Evolutionary conservation across 371 early-diverging fungal species (phyloP).

Genomic region (Actinomortierella wolfii): DNA sequence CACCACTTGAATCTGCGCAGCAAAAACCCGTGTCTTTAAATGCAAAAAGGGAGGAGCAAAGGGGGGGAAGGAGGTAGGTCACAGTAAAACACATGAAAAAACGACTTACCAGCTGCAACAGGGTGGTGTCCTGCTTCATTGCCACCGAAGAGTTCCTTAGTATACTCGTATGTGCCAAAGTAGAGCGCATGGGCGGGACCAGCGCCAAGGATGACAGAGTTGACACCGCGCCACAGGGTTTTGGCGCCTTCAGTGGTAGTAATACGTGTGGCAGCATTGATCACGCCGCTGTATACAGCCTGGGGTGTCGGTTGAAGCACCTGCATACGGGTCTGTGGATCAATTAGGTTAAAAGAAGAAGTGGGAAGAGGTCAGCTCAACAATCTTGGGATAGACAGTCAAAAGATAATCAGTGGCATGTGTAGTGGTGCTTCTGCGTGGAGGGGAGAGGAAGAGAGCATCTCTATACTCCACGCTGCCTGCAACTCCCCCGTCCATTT

Average conservation of each 20-base stretch:
- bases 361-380: neutral
- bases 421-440: no score
- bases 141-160: constrained; percentile 75
- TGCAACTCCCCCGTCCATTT: no score
- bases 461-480: no score
- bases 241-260: constrained; percentile 72
- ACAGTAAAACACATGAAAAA: neutral
- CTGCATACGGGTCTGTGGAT: constrained; percentile 88
- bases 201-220: constrained; percentile 90
- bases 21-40: no score
- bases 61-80: neutral
- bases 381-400: no score
- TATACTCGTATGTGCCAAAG: constrained; percentile 93
- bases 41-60: constrained; percentile 3
- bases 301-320: constrained; percentile 62
- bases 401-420: no score
- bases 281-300: constrained; percentile 66
- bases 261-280: constrained; percentile 65
- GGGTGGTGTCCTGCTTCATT: constrained; percentile 60
- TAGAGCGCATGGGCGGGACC: constrained; percentile 97
- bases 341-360: neutral
- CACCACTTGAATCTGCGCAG: no score
- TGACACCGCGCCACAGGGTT: constrained; percentile 92
- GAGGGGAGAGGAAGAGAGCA: no score
- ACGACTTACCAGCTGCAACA: constrained; percentile 64